Percentiles rank a stretch among this genome's conserved stretches.
Evolutionary conservation across 1,139 yeast genomes (phyloP).

Genomic region (Candida sanyaensis): DNA sequence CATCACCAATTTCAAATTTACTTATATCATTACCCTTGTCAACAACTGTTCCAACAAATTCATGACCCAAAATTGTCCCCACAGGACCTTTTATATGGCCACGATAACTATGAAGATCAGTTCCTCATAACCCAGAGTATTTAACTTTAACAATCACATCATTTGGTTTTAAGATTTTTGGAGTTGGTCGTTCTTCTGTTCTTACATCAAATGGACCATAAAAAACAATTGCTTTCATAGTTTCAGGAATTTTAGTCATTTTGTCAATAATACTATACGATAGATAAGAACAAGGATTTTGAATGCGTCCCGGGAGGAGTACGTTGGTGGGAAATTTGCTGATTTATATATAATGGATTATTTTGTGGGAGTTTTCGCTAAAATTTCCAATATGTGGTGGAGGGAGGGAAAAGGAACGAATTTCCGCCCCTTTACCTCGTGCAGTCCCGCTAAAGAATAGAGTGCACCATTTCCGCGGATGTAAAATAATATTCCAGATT

Average conservation of each 20-base stretch:
- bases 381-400: neutral
- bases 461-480: neutral
- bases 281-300: too few relatives aligned
- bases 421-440: too few relatives aligned
- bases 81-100: slow-evolving; percentile 50
- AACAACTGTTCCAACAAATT: slow-evolving; percentile 46
- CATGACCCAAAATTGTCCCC: slow-evolving; percentile 50
- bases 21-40: slow-evolving; percentile 36
- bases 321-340: too few relatives aligned
- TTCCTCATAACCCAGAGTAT: slow-evolving; percentile 61
- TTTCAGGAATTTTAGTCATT: slow-evolving; percentile 14
- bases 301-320: too few relatives aligned
- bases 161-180: slow-evolving; percentile 35
- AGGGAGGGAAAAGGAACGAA: neutral
- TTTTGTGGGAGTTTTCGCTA: neutral
- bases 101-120: slow-evolving; percentile 62
- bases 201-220: slow-evolving; percentile 49
- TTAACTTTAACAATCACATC: slow-evolving; percentile 57
- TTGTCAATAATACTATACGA: neutral
- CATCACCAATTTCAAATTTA: slow-evolving; percentile 43
- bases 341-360: neutral
- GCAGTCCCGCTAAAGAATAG: too few relatives aligned
- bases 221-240: slow-evolving; percentile 61
- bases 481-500: neutral
- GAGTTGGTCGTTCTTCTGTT: slow-evolving; percentile 45